Evolutionary conservation across 495 filamentous ascomycete species (phyloP).

Genomic region (Evernia prunastri): DNA sequence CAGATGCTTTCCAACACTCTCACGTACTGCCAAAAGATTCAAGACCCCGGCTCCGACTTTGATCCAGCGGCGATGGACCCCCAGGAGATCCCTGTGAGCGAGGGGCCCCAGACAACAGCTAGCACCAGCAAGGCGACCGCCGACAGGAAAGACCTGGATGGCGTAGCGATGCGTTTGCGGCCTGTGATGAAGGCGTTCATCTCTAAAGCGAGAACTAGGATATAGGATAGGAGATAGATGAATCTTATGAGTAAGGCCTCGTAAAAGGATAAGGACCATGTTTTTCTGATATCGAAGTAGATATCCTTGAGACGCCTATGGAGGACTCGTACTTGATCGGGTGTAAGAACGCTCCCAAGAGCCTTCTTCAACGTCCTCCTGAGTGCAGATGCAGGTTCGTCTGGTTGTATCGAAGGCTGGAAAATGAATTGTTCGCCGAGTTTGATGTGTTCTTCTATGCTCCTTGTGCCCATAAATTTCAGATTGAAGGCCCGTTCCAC

Average conservation of each 20-base stretch:
- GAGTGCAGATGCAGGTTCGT: fast-evolving
- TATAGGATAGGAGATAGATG: background rate
- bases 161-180: background rate
- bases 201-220: background rate
- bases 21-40: no score
- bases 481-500: slow-evolving; percentile 2
- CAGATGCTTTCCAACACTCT: no score
- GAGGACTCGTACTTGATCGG: background rate
- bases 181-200: background rate
- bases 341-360: background rate
- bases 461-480: background rate
- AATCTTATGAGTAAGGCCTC: slow-evolving; percentile 8
- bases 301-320: background rate
- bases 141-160: background rate
- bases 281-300: background rate
- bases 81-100: no score
- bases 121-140: background rate
- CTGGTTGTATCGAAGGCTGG: background rate
- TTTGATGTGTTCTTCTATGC: background rate
- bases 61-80: no score
- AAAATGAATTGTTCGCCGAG: background rate
- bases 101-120: background rate
- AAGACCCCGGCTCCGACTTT: no score
- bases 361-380: background rate
- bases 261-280: background rate